Evolutionary conservation across 2,329 filamentous ascomycete species (phyloP), one percentile per base, ranked within the genome.

Genomic region (Fusarium sp.): DNA sequence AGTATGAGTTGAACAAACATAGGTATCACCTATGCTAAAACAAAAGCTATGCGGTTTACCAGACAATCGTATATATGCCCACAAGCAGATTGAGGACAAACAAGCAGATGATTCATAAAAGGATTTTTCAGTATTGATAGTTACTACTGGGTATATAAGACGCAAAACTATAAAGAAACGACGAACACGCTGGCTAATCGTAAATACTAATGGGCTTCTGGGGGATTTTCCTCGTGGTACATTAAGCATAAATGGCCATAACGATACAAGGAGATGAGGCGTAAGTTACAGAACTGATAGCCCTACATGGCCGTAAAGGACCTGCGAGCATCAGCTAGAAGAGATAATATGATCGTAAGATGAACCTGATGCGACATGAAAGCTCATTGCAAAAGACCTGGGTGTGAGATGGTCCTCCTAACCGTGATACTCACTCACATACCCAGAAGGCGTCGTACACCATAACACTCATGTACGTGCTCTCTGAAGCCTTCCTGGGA

Each of bases 401-500:
- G 42, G 6, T 32, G 18, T 41, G 16, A 48, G 32, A 44, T 45
- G 11, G 32, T 22, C 25, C 24, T n/a, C 8, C 7, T 54, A 32
- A 37, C n/a, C n/a, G 34, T 25, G 24, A 40, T 44, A 55, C 32
- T 55, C 32, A 71, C 44, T 55, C 37, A 71, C 44, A 65, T 60
- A 11, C 58, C 64, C 46, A 71, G 20, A 27, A 70, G 57, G 32
- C 48, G 55, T 25, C 49, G 41, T 37, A 67, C 72, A 14, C 76
- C 76, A 51, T 77, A 71, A 51, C 74, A 77, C 52, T 68, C 44
- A 14, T 60, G 48, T 42, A 66, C 57, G 45, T 77, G 76, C 30
- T 73, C 64, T 24, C 66, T 18, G 49, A 75, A 76, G 10, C 60
- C 68, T 18, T 68, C 44, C 22, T 59, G 65, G 7, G 73, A 73